A percentile compares a stretch with the other conserved stretches of the same genome.
These are phyloP conservation scores for Blastobotrys niveus DNA, from an alignment of 1,139 yeast genomes.

Conservation along the genomic window DNA sequence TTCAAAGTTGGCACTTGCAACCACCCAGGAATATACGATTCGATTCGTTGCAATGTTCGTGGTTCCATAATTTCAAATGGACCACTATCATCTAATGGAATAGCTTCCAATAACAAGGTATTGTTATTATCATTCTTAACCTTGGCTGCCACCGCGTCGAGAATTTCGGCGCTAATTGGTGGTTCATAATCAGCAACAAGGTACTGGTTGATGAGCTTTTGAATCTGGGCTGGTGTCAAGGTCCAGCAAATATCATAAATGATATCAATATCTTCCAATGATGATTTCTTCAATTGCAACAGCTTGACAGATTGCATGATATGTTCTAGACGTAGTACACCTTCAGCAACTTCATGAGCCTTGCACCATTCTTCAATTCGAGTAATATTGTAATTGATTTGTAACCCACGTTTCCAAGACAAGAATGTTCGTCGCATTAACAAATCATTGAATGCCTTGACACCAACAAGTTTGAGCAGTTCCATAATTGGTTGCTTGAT, in stretches of 20 bases:
- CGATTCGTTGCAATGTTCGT: slow-evolving; percentile 82
- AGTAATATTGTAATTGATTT: slow-evolving; percentile 92
- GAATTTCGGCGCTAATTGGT: slow-evolving; percentile 80
- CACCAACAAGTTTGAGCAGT: slow-evolving; percentile 81
- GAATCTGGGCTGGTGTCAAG: slow-evolving; percentile 88
- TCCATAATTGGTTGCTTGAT: slow-evolving; percentile 82
- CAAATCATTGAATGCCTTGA: slow-evolving; percentile 90
- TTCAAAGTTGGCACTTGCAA: slow-evolving; percentile 82
- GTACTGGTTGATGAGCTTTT: slow-evolving; percentile 83
- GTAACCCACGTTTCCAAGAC: slow-evolving; percentile 97
- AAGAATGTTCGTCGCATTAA: slow-evolving; percentile 91
- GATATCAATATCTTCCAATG: slow-evolving; percentile 85
- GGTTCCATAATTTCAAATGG: slow-evolving; percentile 83
- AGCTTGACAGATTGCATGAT: slow-evolving; percentile 91
- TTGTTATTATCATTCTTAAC: slow-evolving; percentile 52
- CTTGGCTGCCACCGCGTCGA: slow-evolving; percentile 76
- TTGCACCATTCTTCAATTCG: slow-evolving; percentile 99
- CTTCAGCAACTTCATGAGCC: slow-evolving; percentile 87
- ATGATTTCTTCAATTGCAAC: slow-evolving; percentile 83
- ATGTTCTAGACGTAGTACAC: slow-evolving; percentile 80
- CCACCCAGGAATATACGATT: slow-evolving; percentile 96
- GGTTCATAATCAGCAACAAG: slow-evolving; percentile 93
- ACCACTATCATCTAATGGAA: slow-evolving; percentile 60
- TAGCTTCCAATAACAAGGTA: slow-evolving; percentile 46
- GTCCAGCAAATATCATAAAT: slow-evolving; percentile 94